phyloP scores from a whole-genome alignment of 2,329 filamentous ascomycete species.

The Pseudocercospora eumusae region DNA sequence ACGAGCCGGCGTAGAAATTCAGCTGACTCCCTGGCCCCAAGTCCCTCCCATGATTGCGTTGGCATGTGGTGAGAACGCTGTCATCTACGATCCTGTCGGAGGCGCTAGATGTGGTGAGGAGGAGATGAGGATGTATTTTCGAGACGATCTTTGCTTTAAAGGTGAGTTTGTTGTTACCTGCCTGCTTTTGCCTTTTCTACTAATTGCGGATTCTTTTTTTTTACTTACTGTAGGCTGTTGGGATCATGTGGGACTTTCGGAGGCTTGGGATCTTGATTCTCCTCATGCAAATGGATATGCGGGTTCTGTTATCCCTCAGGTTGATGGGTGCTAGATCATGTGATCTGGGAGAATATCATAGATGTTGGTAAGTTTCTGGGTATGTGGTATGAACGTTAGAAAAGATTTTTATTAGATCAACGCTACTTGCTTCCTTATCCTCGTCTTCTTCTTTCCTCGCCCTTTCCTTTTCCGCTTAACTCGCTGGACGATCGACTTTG shows the following conservation, averaged over 20 bases:
- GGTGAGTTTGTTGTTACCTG: constrained; percentile 1
- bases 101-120: constrained; percentile 19
- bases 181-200: no score
- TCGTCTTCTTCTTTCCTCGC: no score
- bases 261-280: constrained; percentile 8
- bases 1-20: constrained; percentile 26
- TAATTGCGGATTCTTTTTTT: no score
- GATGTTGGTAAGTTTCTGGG: neutral
- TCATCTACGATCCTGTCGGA: constrained; percentile 17
- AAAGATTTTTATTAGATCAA: no score
- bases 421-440: neutral
- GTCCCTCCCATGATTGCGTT: constrained; percentile 23
- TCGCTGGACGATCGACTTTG: no score
- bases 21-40: constrained; percentile 16
- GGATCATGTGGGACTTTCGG: constrained; percentile 20
- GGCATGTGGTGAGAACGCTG: constrained; percentile 20
- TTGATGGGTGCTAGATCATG: neutral
- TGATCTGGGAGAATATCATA: neutral
- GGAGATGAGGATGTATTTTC: constrained; percentile 22
- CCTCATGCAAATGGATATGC: neutral
- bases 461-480: no score
- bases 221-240: constrained; percentile 21
- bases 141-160: constrained; percentile 21
- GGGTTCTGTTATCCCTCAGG: neutral
- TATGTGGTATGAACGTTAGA: neutral